Evolutionary conservation across 305 asterid genomes (phyloP).

Genomic region (Andrographis paniculata): DNA sequence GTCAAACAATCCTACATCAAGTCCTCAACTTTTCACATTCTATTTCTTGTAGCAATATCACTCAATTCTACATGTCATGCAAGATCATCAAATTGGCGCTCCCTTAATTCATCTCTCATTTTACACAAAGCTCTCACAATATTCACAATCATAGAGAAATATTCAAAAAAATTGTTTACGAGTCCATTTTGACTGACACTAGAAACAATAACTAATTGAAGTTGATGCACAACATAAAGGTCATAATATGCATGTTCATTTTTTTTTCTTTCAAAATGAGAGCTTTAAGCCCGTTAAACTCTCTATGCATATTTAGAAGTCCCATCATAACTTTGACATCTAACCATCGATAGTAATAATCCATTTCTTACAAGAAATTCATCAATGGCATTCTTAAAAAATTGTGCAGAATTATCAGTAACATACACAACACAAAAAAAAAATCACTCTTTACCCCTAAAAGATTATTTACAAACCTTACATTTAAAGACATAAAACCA

Average conservation of each 20-base stretch:
- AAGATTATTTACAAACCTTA: background rate
- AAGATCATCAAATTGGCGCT: background rate
- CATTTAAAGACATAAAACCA: background rate
- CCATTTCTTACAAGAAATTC: background rate
- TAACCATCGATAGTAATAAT: background rate
- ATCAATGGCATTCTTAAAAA: background rate
- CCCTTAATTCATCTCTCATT: background rate
- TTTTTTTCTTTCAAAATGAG: no score
- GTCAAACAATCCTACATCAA: background rate
- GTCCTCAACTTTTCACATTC: background rate
- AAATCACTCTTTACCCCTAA: background rate
- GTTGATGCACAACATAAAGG: no score
- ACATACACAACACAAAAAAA: background rate
- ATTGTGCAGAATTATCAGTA: background rate
- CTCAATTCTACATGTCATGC: no score
- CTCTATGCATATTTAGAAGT: no score
- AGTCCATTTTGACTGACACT: no score
- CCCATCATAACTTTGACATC: no score
- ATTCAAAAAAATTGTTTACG: no score
- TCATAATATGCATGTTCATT: no score
- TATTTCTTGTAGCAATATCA: background rate
- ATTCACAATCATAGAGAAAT: no score
- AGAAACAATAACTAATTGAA: no score
- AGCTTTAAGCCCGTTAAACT: no score
- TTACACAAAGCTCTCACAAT: background rate